Conservation (phyloP, 176 grass and related monocot species). For the Olyra latifolia region DNA sequence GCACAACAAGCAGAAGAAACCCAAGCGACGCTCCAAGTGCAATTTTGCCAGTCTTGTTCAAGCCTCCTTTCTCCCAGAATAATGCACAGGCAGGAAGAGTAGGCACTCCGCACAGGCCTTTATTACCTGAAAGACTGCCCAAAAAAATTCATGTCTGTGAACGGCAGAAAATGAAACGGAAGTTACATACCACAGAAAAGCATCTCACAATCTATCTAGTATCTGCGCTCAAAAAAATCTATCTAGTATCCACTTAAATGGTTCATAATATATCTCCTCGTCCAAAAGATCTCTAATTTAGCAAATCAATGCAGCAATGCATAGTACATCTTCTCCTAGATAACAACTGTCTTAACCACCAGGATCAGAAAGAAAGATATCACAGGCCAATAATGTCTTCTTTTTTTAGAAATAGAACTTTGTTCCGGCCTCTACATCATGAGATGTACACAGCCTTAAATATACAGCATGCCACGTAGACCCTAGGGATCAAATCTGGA, state of each 20-base stretch:
- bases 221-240: background rate
- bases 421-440: too few relatives aligned
- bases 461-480: too few relatives aligned
- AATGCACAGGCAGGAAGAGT: constrained; percentile 82
- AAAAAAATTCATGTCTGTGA: constrained; percentile 21
- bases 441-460: too few relatives aligned
- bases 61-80: constrained; percentile 92
- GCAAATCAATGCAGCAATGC: background rate
- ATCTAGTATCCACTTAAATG: background rate
- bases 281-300: background rate
- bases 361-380: background rate
- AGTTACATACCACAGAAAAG: background rate
- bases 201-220: background rate
- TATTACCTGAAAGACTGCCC: constrained; percentile 90
- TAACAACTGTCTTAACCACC: background rate
- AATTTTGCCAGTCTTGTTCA: constrained; percentile 86
- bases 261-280: background rate
- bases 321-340: background rate
- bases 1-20: constrained; percentile 64
- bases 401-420: too few relatives aligned
- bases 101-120: constrained; percentile 89
- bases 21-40: constrained; percentile 75
- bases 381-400: too few relatives aligned
- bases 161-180: background rate
- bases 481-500: too few relatives aligned